Percentiles rank a stretch among this genome's conserved stretches.
Conservation (phyloP, 169 alveolate genomes). For the Toxoplasma gondii region DNA sequence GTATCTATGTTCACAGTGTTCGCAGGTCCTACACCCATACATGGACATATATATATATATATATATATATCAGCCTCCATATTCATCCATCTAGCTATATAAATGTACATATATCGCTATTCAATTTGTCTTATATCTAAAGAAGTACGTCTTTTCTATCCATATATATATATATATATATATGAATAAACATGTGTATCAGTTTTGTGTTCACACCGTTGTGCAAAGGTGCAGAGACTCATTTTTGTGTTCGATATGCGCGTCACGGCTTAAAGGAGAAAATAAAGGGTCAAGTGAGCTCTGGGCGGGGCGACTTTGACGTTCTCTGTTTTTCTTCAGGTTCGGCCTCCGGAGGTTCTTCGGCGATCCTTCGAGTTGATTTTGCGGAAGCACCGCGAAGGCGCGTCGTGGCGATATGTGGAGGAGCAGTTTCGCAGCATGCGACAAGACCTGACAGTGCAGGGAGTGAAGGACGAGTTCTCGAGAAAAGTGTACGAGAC, state of each 20-base stretch:
- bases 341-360: background rate
- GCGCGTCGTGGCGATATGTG: constrained; percentile 78
- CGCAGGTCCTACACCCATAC: too few relatives aligned
- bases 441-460: constrained; percentile 94
- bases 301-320: too few relatives aligned
- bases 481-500: constrained; percentile 91
- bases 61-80: background rate
- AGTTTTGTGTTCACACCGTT: too few relatives aligned
- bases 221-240: too few relatives aligned
- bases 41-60: background rate
- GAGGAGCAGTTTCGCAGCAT: constrained; percentile 88
- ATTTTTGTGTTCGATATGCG: too few relatives aligned
- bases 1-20: too few relatives aligned
- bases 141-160: too few relatives aligned
- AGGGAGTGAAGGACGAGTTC: constrained; percentile 88
- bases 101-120: background rate
- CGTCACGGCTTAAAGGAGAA: too few relatives aligned
- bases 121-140: too few relatives aligned
- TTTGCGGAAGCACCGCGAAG: constrained; percentile 12
- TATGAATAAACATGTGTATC: too few relatives aligned
- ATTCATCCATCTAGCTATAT: background rate
- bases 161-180: background rate
- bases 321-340: too few relatives aligned
- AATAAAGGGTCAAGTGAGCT: too few relatives aligned
- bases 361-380: background rate